These are phyloP conservation scores for Leccinum subrobustum DNA, from an alignment of 1,284 basidiomycete genomes.

Conservation along the genomic window DNA sequence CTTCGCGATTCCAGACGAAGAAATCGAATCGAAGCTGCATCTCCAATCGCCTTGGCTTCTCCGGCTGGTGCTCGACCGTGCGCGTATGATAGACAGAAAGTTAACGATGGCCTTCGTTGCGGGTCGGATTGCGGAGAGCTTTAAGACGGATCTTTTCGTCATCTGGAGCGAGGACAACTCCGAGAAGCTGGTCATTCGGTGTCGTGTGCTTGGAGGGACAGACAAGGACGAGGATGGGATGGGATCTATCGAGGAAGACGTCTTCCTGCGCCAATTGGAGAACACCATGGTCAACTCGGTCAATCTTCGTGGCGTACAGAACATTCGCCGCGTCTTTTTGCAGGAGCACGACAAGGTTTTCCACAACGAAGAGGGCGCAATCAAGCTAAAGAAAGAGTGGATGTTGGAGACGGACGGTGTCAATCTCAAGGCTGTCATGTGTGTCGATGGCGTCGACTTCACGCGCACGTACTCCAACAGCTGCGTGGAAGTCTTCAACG, in stretches of 20 bases:
- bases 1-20: conserved; percentile 99
- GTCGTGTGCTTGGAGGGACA: conserved; percentile 86
- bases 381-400: conserved; percentile 83
- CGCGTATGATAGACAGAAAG: conserved; percentile 97
- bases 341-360: conserved; percentile 83
- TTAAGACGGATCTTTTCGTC: conserved; percentile 96
- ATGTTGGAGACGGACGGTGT: conserved; percentile 97
- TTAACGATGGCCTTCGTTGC: conserved; percentile 96
- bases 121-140: conserved; percentile 89
- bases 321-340: conserved; percentile 93
- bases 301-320: conserved; percentile 88
- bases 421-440: conserved; percentile 93
- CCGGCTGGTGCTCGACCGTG: conserved; percentile 94
- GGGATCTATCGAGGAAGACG: conserved; percentile 85
- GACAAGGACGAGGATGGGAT: conserved; percentile 88
- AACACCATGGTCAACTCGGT: conserved; percentile 98
- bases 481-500: conserved; percentile 93
- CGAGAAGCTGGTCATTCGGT: conserved; percentile 95
- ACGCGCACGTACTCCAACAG: conserved; percentile 94
- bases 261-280: conserved; percentile 95
- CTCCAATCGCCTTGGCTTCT: conserved; percentile 97
- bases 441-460: conserved; percentile 93
- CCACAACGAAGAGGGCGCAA: conserved; percentile 63
- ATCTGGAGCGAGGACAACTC: conserved; percentile 99
- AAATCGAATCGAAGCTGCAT: conserved; percentile 88